phyloP scores from a whole-genome alignment of 1,139 yeast species.

The Lodderomyces jiufengensis region DNA sequence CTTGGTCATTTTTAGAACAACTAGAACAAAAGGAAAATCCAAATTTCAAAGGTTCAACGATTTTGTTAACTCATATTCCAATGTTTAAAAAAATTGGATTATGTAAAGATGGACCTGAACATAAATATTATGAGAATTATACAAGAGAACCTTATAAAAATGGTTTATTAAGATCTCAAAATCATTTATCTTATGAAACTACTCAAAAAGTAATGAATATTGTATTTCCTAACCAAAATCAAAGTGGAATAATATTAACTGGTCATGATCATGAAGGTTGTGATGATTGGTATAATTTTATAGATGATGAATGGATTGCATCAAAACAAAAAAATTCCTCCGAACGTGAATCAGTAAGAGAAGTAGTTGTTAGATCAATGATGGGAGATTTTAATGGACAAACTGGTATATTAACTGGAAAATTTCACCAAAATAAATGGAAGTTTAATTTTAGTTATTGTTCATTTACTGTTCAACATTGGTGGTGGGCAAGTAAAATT shows the following conservation, averaged over 20 bases:
- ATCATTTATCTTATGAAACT: conserved; percentile 68
- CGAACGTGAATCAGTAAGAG: conserved; percentile 49
- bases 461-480: conserved; percentile 82
- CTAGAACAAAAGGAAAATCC: conserved; percentile 45
- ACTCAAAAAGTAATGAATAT: conserved; percentile 65
- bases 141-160: conserved; percentile 63
- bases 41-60: conserved; percentile 68
- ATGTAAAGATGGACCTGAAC: conserved; percentile 82
- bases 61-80: conserved; percentile 86
- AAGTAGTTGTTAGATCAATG: conserved; percentile 84
- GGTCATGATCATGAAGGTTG: conserved; percentile 99
- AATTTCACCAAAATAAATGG: conserved; percentile 49
- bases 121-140: conserved; percentile 44
- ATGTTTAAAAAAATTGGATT: conserved; percentile 75
- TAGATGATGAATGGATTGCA: conserved; percentile 54
- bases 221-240: conserved; percentile 58
- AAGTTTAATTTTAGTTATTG: conserved; percentile 70
- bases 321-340: conserved; percentile 31
- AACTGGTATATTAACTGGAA: conserved; percentile 79
- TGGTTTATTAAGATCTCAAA: conserved; percentile 78
- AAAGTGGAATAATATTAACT: conserved; percentile 76
- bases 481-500: conserved; percentile 90
- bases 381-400: conserved; percentile 97
- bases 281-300: conserved; percentile 54
- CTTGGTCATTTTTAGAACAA: conserved; percentile 69